Evolutionary conservation across 345 rosid species (phyloP).

Genomic region (Heritiera littoralis): DNA sequence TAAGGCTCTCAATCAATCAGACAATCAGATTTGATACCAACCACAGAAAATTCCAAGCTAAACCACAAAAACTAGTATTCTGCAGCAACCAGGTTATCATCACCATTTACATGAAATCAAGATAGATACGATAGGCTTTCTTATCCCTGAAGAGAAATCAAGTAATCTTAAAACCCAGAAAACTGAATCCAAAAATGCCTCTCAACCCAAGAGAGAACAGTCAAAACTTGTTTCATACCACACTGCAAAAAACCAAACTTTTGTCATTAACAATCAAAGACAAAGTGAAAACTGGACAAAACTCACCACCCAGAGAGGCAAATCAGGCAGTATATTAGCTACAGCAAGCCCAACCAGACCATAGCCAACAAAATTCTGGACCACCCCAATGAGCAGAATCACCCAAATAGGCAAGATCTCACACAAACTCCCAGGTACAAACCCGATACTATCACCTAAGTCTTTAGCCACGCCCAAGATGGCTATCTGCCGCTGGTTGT

Average conservation of each 20-base stretch:
- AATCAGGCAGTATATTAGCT: slow-evolving; percentile 47
- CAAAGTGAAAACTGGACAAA: slow-evolving; percentile 3
- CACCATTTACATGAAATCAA: neutral
- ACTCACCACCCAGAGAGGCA: slow-evolving; percentile 92
- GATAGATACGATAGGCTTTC: neutral
- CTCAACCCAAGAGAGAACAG: neutral
- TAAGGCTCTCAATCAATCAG: neutral
- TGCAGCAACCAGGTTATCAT: too few species aligned
- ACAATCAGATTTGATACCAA: neutral
- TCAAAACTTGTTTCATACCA: slow-evolving; percentile 14
- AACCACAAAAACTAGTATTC: neutral
- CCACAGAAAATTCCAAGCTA: neutral
- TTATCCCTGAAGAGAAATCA: neutral
- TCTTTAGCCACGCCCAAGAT: slow-evolving; percentile 81
- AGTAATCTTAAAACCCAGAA: neutral
- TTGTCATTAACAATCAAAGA: neutral
- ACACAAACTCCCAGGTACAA: slow-evolving; percentile 60
- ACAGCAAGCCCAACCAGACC: slow-evolving; percentile 74
- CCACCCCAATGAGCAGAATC: slow-evolving; percentile 54
- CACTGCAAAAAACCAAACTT: neutral
- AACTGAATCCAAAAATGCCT: neutral
- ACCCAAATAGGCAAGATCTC: slow-evolving; percentile 67
- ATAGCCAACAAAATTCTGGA: slow-evolving; percentile 67
- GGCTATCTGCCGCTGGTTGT: slow-evolving; percentile 78
- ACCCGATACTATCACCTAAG: slow-evolving; percentile 71